These are phyloP conservation scores for Fraxinus dipetala DNA, from an alignment of 305 asterid genomes.

Conservation along the genomic window DNA sequence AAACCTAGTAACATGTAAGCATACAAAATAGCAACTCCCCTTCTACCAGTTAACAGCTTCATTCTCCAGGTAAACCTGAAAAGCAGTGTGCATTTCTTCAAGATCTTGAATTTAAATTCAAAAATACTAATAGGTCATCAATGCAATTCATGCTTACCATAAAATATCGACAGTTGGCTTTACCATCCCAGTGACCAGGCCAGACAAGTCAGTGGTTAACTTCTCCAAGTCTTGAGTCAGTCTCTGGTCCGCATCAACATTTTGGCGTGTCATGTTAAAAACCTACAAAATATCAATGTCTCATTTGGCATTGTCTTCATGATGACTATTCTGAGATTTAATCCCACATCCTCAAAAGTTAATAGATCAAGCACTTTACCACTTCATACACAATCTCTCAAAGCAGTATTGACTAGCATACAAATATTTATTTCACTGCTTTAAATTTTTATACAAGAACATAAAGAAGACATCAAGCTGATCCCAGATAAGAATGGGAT, in stretches of 20 bases:
- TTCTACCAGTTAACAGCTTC: constrained; percentile 88
- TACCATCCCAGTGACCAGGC: constrained; percentile 99
- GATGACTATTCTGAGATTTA: constrained; percentile 17
- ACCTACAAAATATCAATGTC: constrained; percentile 49
- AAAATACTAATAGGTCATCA: constrained; percentile 20
- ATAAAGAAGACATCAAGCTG: constrained; percentile 5
- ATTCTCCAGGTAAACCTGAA: constrained; percentile 99
- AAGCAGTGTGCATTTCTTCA: constrained; percentile 20
- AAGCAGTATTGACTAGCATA: constrained; percentile 11
- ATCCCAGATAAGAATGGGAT: not conserved
- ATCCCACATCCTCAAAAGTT: constrained; percentile 9
- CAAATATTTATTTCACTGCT: constrained; percentile 12
- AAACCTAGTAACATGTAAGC: constrained; percentile 96
- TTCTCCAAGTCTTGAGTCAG: constrained; percentile 96
- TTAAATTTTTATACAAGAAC: constrained; percentile 10
- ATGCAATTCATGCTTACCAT: constrained; percentile 52
- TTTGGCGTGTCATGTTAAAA: constrained; percentile 60
- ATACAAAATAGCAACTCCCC: constrained; percentile 86
- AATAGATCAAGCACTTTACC: constrained; percentile 22
- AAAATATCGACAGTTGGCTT: constrained; percentile 95
- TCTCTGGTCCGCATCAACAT: constrained; percentile 94
- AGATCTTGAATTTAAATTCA: constrained; percentile 15
- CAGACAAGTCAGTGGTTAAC: constrained; percentile 85
- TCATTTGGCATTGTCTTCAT: constrained; percentile 12
- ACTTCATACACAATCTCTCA: not conserved